Conservation (phyloP, 495 filamentous ascomycete species). For the Hypoxylon fragiforme region DNA sequence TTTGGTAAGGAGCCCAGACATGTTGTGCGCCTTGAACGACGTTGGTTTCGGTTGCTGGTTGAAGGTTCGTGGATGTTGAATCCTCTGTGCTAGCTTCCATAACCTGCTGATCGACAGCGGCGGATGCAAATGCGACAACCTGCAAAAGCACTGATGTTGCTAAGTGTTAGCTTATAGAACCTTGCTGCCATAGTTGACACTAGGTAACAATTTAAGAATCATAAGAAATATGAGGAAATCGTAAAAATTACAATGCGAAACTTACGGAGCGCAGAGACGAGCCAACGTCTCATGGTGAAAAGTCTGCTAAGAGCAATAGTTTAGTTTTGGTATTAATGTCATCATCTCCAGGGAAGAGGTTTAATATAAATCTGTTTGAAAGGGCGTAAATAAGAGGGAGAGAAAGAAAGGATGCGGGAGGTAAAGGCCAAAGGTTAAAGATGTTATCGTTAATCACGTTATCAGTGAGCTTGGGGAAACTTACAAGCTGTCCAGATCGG, state of each 20-base stretch:
- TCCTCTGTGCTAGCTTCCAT: slow-evolving; percentile 32
- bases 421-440: slow-evolving; percentile 1
- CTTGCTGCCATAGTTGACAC: background rate
- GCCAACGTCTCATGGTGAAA: slow-evolving; percentile 44
- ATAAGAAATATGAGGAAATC: no score
- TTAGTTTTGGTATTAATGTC: slow-evolving; percentile 30
- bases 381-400: background rate
- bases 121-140: slow-evolving; percentile 40
- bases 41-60: slow-evolving; percentile 38
- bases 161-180: slow-evolving; percentile 29
- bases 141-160: slow-evolving; percentile 51
- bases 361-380: slow-evolving; percentile 4
- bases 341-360: slow-evolving; percentile 30
- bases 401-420: no score
- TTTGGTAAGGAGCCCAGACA: slow-evolving; percentile 38
- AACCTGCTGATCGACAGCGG: slow-evolving; percentile 44
- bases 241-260: slow-evolving; percentile 14
- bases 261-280: slow-evolving; percentile 50
- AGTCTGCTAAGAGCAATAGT: slow-evolving; percentile 38
- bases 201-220: background rate
- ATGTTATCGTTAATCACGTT: background rate
- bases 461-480: slow-evolving; percentile 1
- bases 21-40: slow-evolving; percentile 26
- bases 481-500: slow-evolving; percentile 44
- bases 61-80: slow-evolving; percentile 31